Conservation (phyloP, 306 rosid genomes). For the Castanea sativa region DNA sequence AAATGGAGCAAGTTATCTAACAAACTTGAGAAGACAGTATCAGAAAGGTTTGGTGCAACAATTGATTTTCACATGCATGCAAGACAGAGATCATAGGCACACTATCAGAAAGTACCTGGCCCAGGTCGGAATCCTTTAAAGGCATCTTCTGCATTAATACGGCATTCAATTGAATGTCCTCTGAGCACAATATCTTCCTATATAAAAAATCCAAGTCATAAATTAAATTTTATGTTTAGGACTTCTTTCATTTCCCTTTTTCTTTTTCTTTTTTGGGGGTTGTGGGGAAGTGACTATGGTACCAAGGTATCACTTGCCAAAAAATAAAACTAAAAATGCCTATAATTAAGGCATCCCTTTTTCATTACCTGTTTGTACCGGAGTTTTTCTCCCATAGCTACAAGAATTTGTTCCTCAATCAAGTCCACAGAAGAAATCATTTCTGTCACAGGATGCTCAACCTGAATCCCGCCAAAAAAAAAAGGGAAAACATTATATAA, state of each 20-base stretch:
- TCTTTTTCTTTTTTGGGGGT: too few species aligned
- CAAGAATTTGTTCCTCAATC: conserved; percentile 95
- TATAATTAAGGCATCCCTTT: conserved; percentile 21
- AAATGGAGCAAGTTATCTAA: neutral
- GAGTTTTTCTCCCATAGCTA: conserved; percentile 92
- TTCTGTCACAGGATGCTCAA: conserved; percentile 99
- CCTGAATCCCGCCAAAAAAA: conserved; percentile 45
- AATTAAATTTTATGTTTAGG: conserved; percentile 1
- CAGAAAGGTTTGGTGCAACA: conserved; percentile 16
- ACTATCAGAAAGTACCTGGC: conserved; percentile 58
- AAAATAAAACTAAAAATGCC: too few species aligned
- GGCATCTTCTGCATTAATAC: conserved; percentile 98
- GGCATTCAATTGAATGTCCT: conserved; percentile 98
- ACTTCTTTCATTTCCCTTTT: neutral
- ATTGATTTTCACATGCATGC: neutral
- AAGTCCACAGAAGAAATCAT: conserved; percentile 95
- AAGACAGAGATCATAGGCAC: conserved; percentile 19
- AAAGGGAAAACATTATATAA: neutral
- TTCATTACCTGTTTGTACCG: conserved; percentile 63
- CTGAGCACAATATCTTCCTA: conserved; percentile 94
- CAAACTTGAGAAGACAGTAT: conserved; percentile 6
- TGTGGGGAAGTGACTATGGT: too few species aligned
- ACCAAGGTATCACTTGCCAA: neutral
- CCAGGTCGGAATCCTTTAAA: conserved; percentile 97
- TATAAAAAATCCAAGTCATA: conserved; percentile 22